Evolutionary conservation across 192 early-diverging fungal genomes (phyloP), one percentile per base, ranked within the genome.

Genomic region (Mortierella claussenii): DNA sequence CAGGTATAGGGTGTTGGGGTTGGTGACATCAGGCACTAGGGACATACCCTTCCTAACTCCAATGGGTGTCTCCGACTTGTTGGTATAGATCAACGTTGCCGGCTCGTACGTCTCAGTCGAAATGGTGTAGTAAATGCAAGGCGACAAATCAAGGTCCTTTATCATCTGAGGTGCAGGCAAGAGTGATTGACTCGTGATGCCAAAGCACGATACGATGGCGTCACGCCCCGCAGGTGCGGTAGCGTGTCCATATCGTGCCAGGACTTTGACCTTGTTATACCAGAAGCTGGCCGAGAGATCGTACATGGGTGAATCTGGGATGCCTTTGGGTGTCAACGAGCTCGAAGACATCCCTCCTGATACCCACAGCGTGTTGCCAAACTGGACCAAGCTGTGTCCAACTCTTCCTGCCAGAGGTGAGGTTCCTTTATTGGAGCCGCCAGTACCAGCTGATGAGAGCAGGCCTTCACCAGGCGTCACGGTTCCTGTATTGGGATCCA

Each of bases 141-240:
- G 21, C 21, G 45, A 33, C 31, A 18, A 21, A 21, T 60, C 34
- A 21, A n/a, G 37, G 8, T 10, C 37, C 7, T 7, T 40, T 13
- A 40, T 40, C 37, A 13, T 40, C 37, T 40, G 37, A 10, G 37
- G 37, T 10, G 37, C 8, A 7, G 37, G 37, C 37, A 10, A 13
- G 7, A 40, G 37, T 10, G 37, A 7, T 10, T 7, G 21, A 55
- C 48, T 1, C 18, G 21, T 58, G 36, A 48, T 57, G 4, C 73
- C 73, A 28, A 47, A 76, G n/a, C 73, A 76, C 0, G 73, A 49
- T 1, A 76, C 44, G 11, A 67, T 49, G 4, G 34, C 49, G 18
- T 76, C 73, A 3, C 1, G 11, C 8, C 51, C 58, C 13, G 53
- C 51, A 30, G 32, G 18, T 30, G 59, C 65, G 4, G 73, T 67